Conservation (phyloP, 805 yeast species). For the Metschnikowia bowlesiae region DNA sequence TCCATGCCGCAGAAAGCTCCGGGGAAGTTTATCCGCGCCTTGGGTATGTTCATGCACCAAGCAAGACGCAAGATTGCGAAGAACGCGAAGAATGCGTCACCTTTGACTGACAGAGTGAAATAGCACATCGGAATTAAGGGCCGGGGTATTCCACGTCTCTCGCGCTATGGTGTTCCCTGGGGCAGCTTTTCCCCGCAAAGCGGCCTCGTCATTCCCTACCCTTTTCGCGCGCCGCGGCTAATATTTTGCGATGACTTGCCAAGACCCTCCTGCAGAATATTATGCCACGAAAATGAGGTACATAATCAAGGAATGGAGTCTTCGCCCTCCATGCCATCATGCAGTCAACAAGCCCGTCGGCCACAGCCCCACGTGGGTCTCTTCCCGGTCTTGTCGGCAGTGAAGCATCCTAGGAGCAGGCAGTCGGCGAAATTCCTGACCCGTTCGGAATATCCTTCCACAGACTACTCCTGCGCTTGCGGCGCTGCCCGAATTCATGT, state of each 20-base stretch:
- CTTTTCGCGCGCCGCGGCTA: too few species aligned
- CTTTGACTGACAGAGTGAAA: neutral
- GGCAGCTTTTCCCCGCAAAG: too few species aligned
- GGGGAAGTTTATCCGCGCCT: neutral
- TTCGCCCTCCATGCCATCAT: neutral
- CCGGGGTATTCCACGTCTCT: neutral
- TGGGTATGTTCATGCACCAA: neutral
- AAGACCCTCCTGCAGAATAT: neutral
- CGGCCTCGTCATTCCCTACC: too few species aligned
- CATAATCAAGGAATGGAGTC: neutral
- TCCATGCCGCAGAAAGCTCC: neutral
- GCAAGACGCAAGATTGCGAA: neutral
- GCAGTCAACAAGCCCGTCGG: neutral
- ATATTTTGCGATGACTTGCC: neutral
- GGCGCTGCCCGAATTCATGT: too few species aligned
- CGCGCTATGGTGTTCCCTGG: too few species aligned
- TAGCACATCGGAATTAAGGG: neutral
- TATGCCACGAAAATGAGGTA: conserved; percentile 1
- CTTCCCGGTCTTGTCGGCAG: too few species aligned
- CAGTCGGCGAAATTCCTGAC: too few species aligned
- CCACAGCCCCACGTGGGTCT: neutral
- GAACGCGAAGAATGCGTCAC: neutral
- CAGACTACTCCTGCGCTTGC: too few species aligned
- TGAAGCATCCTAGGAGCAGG: too few species aligned
- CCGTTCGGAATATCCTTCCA: too few species aligned